These are phyloP conservation scores for Colletotrichum trifolii DNA, from an alignment of 2,329 filamentous ascomycete species.

Conservation along the genomic window DNA sequence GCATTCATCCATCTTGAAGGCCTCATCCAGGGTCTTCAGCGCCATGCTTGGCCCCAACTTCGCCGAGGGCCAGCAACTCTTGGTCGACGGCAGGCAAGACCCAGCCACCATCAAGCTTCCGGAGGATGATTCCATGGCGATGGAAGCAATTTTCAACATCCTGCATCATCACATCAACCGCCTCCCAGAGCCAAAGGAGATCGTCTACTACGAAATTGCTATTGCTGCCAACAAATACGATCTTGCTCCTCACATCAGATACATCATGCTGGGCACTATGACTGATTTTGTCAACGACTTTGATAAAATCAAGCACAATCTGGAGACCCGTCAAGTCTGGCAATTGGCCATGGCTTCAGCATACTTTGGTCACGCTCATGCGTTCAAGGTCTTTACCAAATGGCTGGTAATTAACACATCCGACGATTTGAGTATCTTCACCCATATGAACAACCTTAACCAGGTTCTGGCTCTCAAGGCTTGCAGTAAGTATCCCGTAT, in stretches of 20 bases:
- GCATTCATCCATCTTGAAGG: slow-evolving; percentile 37
- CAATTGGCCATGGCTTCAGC: background rate
- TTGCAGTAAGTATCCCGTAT: too few relatives aligned
- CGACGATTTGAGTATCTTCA: too few relatives aligned
- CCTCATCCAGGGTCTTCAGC: slow-evolving; percentile 40
- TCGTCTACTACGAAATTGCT: slow-evolving; percentile 41
- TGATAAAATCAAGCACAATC: background rate
- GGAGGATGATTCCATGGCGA: slow-evolving; percentile 43
- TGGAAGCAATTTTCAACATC: slow-evolving; percentile 45
- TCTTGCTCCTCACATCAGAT: background rate
- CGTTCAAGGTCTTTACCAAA: background rate
- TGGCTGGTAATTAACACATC: too few relatives aligned
- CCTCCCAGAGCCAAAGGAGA: slow-evolving; percentile 40
- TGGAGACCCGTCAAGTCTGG: slow-evolving; percentile 3
- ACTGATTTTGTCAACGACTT: background rate
- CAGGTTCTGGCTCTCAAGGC: too few relatives aligned
- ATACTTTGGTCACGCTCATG: background rate
- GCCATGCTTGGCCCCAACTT: slow-evolving; percentile 39
- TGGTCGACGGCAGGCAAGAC: background rate
- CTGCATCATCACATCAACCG: slow-evolving; percentile 42
- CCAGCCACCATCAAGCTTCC: slow-evolving; percentile 40
- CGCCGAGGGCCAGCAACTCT: slow-evolving; percentile 34
- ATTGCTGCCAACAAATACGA: slow-evolving; percentile 42
- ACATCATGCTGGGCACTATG: background rate
- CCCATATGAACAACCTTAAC: too few relatives aligned